A percentile compares a stretch with the other conserved stretches of the same genome.
These are phyloP conservation scores for Trypanosoma melophagium DNA, from an alignment of 208 protist genomes.

Conservation along the genomic window DNA sequence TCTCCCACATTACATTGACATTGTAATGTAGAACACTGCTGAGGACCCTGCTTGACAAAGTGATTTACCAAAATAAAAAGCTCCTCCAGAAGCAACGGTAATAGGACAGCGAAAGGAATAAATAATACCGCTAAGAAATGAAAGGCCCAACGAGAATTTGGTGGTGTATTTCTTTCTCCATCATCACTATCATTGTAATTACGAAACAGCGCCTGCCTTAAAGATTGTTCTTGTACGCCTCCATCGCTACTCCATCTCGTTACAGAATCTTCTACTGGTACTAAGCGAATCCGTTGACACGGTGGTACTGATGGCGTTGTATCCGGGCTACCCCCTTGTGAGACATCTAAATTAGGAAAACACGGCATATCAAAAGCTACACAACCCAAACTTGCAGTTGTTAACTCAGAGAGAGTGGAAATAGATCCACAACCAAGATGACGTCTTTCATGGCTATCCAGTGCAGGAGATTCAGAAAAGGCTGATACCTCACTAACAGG, in stretches of 20 bases:
- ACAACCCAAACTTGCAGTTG: background rate
- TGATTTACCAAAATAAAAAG: conserved; percentile 20
- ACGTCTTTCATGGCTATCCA: background rate
- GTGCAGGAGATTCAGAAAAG: background rate
- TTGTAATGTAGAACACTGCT: background rate
- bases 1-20: conserved; percentile 4
- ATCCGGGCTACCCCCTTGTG: background rate
- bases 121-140: conserved; percentile 1
- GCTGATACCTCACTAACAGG: background rate
- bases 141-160: background rate
- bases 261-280: background rate
- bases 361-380: conserved; percentile 7
- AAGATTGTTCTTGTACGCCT: background rate
- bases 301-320: background rate
- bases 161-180: background rate
- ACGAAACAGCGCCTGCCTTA: background rate
- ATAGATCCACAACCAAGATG: background rate
- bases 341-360: conserved; percentile 1
- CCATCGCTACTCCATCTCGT: background rate
- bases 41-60: background rate
- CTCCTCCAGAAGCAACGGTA: conserved; percentile 14
- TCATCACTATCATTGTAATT: background rate
- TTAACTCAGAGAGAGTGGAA: conserved; percentile 7
- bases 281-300: background rate
- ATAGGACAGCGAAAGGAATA: conserved; percentile 6